phyloP scores from a whole-genome alignment of 2,329 filamentous ascomycete species.

The Talaromyces sp. region DNA sequence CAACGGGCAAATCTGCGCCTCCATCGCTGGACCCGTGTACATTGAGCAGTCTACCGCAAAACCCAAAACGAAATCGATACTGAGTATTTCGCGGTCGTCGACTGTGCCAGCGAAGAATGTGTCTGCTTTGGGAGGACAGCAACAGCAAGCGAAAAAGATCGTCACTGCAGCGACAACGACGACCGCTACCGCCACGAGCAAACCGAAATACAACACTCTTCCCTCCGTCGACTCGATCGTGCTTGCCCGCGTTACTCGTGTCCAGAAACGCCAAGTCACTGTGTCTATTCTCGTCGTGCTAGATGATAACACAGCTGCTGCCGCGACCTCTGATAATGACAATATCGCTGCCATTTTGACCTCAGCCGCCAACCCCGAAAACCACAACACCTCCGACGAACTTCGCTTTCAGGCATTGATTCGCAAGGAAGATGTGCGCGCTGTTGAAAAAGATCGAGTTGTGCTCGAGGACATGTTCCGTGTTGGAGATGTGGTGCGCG shows the following conservation, averaged over 20 bases:
- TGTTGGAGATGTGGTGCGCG: conserved; percentile 85
- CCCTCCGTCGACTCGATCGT: conserved; percentile 77
- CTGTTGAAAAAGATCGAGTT: conserved; percentile 93
- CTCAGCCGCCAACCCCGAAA: conserved; percentile 34
- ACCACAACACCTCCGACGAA: conserved; percentile 54
- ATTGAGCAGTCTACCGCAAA: conserved; percentile 39
- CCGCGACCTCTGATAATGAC: conserved; percentile 23
- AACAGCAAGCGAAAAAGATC: not conserved
- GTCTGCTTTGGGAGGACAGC: not conserved
- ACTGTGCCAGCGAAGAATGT: not conserved
- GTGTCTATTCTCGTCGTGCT: conserved; percentile 82
- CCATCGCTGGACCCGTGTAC: conserved; percentile 68
- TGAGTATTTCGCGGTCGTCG: conserved; percentile 26
- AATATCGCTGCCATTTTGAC: conserved; percentile 32
- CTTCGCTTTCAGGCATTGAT: conserved; percentile 72
- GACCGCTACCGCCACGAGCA: conserved; percentile 13
- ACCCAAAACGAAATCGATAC: conserved; percentile 31
- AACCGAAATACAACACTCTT: conserved; percentile 62
- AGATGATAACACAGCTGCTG: conserved; percentile 14
- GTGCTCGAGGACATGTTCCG: conserved; percentile 86
- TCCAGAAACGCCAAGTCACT: conserved; percentile 77
- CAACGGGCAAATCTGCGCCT: conserved; percentile 69
- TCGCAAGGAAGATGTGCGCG: conserved; percentile 81
- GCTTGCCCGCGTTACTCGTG: conserved; percentile 76
- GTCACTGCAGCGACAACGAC: conserved; percentile 5